Percentiles rank a stretch among this genome's conserved stretches.
Evolutionary conservation across 1,139 yeast species (phyloP).

Genomic region (Scheffersomyces titani): DNA sequence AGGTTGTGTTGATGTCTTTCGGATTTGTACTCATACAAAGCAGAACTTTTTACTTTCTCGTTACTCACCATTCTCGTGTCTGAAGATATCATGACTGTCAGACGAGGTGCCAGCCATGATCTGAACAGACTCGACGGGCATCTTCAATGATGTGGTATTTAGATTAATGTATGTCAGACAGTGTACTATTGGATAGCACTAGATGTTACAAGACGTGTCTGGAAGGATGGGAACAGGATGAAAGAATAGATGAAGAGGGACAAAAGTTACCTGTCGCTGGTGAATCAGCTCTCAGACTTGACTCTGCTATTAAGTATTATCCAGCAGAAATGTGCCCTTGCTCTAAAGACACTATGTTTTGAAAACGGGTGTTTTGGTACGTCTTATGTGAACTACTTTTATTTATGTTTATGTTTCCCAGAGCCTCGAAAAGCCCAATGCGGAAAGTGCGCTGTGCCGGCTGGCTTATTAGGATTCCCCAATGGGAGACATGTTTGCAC

Average conservation of each 20-base stretch:
- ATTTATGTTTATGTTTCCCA: background rate
- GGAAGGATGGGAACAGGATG: background rate
- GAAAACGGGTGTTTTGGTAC: background rate
- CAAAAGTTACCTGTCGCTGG: background rate
- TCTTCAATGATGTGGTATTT: background rate
- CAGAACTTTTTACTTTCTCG: background rate
- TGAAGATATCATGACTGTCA: constrained; percentile 18
- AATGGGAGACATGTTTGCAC: background rate
- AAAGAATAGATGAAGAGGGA: background rate
- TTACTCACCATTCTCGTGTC: constrained; percentile 32
- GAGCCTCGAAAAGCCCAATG: background rate
- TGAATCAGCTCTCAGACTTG: background rate
- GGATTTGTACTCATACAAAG: background rate
- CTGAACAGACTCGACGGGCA: background rate
- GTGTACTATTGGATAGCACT: background rate
- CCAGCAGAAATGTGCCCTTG: background rate
- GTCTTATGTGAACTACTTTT: background rate
- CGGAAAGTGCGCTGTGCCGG: background rate
- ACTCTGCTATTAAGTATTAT: background rate
- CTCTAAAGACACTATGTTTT: background rate
- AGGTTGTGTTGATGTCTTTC: background rate
- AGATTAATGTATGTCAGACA: background rate
- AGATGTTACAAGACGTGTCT: background rate
- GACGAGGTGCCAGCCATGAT: background rate
- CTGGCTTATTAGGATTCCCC: background rate